phyloP scores from a whole-genome alignment of 2,329 filamentous ascomycete genomes.

The Ascochyta pisi region DNA sequence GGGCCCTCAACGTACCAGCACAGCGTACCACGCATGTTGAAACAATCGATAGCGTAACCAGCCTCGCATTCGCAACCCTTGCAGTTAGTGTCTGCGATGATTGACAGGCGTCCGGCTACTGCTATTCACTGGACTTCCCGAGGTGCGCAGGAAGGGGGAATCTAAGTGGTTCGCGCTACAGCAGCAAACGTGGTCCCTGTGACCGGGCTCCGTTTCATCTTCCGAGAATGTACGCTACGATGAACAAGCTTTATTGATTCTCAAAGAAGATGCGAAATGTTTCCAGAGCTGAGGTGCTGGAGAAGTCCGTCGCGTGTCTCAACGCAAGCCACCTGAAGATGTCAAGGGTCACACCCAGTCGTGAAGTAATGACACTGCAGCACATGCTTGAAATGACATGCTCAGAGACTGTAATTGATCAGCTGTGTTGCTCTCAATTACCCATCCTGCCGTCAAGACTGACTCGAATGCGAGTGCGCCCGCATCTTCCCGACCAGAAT shows the following conservation, averaged over 20 bases:
- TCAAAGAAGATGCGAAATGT: slow-evolving; percentile 19
- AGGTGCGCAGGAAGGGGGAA: slow-evolving; percentile 10
- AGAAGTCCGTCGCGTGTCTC: slow-evolving; percentile 18
- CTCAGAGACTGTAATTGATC: background rate
- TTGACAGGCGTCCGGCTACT: slow-evolving; percentile 20
- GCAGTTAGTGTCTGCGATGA: slow-evolving; percentile 8
- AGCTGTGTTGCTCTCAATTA: background rate
- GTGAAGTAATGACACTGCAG: slow-evolving; percentile 7
- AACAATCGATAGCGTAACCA: slow-evolving; percentile 18
- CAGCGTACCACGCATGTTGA: slow-evolving; percentile 14
- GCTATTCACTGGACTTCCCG: slow-evolving; percentile 14
- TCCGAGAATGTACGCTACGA: slow-evolving; percentile 26
- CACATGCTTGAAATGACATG: slow-evolving; percentile 2
- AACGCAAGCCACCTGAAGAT: slow-evolving; percentile 7
- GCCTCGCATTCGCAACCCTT: slow-evolving; percentile 18
- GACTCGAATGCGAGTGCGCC: slow-evolving; percentile 9
- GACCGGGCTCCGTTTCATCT: slow-evolving; percentile 27
- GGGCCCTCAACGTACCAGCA: slow-evolving; percentile 10
- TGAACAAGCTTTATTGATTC: slow-evolving; percentile 42
- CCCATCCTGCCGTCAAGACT: background rate
- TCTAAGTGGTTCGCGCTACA: slow-evolving; percentile 16
- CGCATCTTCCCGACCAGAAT: slow-evolving; percentile 6
- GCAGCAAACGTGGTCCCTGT: slow-evolving; percentile 19
- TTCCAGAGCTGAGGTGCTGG: slow-evolving; percentile 25
- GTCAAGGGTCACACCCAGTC: slow-evolving; percentile 15